Evolutionary conservation across 192 early-diverging fungal species (phyloP), one percentile per base, ranked within the genome.

Genomic region (Coemansia sp.): DNA sequence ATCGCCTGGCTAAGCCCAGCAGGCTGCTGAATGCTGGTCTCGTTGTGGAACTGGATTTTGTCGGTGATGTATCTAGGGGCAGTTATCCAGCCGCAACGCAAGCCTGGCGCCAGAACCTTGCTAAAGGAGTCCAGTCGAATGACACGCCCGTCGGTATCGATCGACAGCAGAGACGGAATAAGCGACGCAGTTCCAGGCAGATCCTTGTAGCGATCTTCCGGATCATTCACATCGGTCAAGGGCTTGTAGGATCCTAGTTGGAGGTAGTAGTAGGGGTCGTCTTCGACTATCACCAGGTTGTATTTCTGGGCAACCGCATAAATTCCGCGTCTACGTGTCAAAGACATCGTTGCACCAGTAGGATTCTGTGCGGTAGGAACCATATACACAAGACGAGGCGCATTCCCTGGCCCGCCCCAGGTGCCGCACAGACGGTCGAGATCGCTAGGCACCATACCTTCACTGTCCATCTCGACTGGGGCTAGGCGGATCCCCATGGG

Each of bases 191-290:
- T 22, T 0, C 79, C 75, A 0, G 75, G 73, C 29, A 73, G 56
- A 5, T 69, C 63, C 4, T 38, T 40, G 45, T 65, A 74, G 54
- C 74, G 70, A 34, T 71, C 74, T 52, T 54, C 59, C 4, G 59
- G 22, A 29, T 63, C 60, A 7, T 23, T 34, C 20, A 60, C 33
- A n/a, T 61, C 59, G 25, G 48, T 15, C 9, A 62, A 61, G 25
- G 61, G 52, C 22, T 29, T 54, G 55, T 74, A 79, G 20, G 66
- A 62, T 29, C 74, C 75, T 58, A 87, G 86, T 78, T 96, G 95
- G 35, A 98, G 73, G 58, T 92, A 96, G 65, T 92, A 96, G 71
- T 98, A 98, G 17, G 96, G 95, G 72, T 97, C 96, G 66, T 98
- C 96, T 71, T 98, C 96, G 29, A 96, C 74, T 33, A 98, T 91